A percentile compares a stretch with the other conserved stretches of the same genome.
Conservation (phyloP, 2,329 filamentous ascomycete genomes). For the Magnaporthiopsis rhizophila region DNA sequence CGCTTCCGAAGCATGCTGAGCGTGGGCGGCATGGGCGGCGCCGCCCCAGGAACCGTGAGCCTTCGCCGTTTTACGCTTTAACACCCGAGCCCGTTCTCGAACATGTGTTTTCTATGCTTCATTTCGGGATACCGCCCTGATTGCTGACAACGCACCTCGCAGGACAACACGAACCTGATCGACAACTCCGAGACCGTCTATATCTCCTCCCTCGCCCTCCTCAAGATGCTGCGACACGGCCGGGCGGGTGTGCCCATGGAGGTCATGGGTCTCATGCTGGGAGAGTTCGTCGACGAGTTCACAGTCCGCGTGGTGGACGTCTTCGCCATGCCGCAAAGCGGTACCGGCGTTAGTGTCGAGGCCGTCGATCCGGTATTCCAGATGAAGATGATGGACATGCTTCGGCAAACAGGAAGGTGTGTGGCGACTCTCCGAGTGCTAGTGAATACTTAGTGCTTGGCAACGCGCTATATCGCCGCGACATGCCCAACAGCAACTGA, state of each 20-base stretch:
- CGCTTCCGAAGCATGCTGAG: slow-evolving; percentile 84
- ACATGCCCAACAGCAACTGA: not conserved
- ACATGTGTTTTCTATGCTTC: not conserved
- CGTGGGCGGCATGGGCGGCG: slow-evolving; percentile 65
- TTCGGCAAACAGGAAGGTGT: slow-evolving; percentile 91
- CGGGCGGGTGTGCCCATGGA: slow-evolving; percentile 98
- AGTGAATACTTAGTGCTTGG: not conserved
- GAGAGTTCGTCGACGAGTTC: slow-evolving; percentile 98
- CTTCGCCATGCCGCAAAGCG: slow-evolving; percentile 98
- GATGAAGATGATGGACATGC: slow-evolving; percentile 99
- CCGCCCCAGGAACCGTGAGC: slow-evolving; percentile 54
- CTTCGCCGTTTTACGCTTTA: slow-evolving; percentile 48
- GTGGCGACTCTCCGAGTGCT: slow-evolving; percentile 15
- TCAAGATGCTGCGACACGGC: slow-evolving; percentile 98
- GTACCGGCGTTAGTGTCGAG: slow-evolving; percentile 96
- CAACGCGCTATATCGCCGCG: no score
- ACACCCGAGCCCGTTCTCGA: slow-evolving; percentile 30
- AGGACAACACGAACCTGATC: slow-evolving; percentile 89
- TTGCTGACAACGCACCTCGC: not conserved
- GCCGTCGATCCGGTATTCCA: slow-evolving; percentile 98
- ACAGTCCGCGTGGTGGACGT: slow-evolving; percentile 97
- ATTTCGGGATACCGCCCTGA: slow-evolving; percentile 6
- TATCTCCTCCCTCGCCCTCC: slow-evolving; percentile 90
- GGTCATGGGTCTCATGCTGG: slow-evolving; percentile 98
- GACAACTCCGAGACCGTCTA: slow-evolving; percentile 99